A percentile compares a stretch with the other conserved stretches of the same genome.
These are phyloP conservation scores for Pythium volutum DNA, from an alignment of 352 stramenopile species.

Conservation along the genomic window DNA sequence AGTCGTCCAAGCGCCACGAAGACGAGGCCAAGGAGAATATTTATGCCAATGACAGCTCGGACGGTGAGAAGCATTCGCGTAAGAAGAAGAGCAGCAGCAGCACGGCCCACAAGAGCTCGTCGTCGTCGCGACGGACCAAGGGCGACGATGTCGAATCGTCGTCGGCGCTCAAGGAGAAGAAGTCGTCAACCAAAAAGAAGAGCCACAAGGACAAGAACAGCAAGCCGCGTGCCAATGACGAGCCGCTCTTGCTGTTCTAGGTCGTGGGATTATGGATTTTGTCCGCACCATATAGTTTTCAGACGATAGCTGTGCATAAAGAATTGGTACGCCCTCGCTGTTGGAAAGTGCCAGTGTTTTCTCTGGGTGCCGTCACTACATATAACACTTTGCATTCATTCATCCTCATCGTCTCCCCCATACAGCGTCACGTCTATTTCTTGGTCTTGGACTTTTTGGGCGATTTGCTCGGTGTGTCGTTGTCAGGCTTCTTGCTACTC, in stretches of 20 bases:
- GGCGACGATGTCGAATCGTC: constrained; percentile 5
- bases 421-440: constrained; percentile 6
- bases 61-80: constrained; percentile 30
- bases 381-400: constrained; percentile 7
- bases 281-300: no score
- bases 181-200: constrained; percentile 50
- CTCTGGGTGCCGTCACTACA: not conserved
- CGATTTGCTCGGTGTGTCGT: constrained; percentile 26
- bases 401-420: no score
- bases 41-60: constrained; percentile 42
- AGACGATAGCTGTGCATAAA: not conserved
- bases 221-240: constrained; percentile 33
- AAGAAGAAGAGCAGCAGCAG: constrained; percentile 45
- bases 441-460: constrained; percentile 34
- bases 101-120: constrained; percentile 19
- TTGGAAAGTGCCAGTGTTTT: no score
- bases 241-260: constrained; percentile 77
- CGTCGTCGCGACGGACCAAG: constrained; percentile 16
- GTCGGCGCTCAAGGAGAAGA: constrained; percentile 32
- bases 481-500: constrained; percentile 55
- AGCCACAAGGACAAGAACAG: constrained; percentile 32
- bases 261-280: no score
- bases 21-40: constrained; percentile 50
- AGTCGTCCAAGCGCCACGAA: constrained; percentile 27
- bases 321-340: no score